Evolutionary conservation across 345 rosid species (phyloP).

Genomic region (Euphorbia lathyris): DNA sequence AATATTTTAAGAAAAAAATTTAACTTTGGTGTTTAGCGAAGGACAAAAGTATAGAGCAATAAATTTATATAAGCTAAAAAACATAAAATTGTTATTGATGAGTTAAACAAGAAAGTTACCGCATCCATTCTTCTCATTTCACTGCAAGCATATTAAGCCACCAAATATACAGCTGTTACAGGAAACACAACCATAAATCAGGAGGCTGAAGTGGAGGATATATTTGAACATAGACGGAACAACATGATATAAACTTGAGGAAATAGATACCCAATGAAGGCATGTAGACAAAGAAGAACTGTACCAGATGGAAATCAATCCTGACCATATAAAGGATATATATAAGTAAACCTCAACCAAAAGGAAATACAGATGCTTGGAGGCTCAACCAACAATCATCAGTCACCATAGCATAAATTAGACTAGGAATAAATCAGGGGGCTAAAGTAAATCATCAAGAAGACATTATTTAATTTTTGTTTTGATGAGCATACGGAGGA

Average conservation of each 20-base stretch:
- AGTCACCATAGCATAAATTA: neutral
- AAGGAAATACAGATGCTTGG: neutral
- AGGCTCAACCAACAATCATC: neutral
- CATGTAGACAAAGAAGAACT: slow-evolving; percentile 86
- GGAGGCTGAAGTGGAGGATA: neutral
- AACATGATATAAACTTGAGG: slow-evolving; percentile 17
- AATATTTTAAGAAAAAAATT: too few species aligned
- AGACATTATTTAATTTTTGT: neutral
- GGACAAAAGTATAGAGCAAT: too few species aligned
- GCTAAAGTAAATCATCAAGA: neutral
- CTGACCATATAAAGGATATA: slow-evolving; percentile 41
- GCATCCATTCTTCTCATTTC: slow-evolving; percentile 87
- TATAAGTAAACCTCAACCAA: slow-evolving; percentile 19
- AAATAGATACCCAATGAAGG: slow-evolving; percentile 74
- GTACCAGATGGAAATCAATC: slow-evolving; percentile 91
- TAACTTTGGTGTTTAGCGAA: too few species aligned
- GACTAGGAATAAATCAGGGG: neutral
- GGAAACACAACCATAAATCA: neutral
- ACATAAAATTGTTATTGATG: neutral
- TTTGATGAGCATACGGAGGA: neutral
- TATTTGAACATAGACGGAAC: slow-evolving; percentile 6
- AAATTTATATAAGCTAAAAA: too few species aligned
- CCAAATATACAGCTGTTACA: slow-evolving; percentile 71
- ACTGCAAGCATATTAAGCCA: slow-evolving; percentile 80
- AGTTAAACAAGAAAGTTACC: slow-evolving; percentile 33